Evolutionary conservation across 352 stramenopile genomes (phyloP).

Genomic region (Achlya hypogyna): DNA sequence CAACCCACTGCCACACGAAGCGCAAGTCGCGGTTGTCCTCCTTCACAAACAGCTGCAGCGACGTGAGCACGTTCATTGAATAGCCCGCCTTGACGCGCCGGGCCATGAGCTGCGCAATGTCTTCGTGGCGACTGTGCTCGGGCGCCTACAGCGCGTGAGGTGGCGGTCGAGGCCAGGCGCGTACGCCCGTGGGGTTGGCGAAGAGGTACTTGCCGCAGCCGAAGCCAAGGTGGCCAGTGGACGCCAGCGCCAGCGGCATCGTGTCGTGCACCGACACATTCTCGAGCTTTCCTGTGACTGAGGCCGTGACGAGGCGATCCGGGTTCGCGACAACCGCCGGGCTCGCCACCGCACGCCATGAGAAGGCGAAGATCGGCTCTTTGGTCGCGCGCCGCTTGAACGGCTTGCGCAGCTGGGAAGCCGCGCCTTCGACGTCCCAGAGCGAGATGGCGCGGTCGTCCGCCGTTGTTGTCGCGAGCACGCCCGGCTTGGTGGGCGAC

Average conservation of each 20-base stretch:
- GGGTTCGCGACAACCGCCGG: slow-evolving; percentile 53
- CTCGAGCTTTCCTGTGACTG: slow-evolving; percentile 62
- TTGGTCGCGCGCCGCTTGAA: slow-evolving; percentile 20
- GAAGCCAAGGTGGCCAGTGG: slow-evolving; percentile 58
- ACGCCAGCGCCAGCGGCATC: slow-evolving; percentile 72
- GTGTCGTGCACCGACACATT: slow-evolving; percentile 83
- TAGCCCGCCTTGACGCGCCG: slow-evolving; percentile 65
- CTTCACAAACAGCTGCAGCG: slow-evolving; percentile 53
- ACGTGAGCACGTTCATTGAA: slow-evolving; percentile 66
- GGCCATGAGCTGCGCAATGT: slow-evolving; percentile 73
- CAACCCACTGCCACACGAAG: slow-evolving; percentile 73
- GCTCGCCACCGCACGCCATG: slow-evolving; percentile 54
- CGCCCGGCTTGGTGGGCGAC: slow-evolving; percentile 71
- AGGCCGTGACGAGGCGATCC: slow-evolving; percentile 70
- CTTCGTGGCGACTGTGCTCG: slow-evolving; percentile 23
- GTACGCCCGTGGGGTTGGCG: slow-evolving; percentile 25
- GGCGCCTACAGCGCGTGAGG: background rate
- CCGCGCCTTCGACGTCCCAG: slow-evolving; percentile 59
- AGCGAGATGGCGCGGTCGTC: slow-evolving; percentile 80
- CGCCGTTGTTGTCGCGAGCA: slow-evolving; percentile 61
- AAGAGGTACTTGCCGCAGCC: slow-evolving; percentile 67
- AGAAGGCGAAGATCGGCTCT: slow-evolving; percentile 37
- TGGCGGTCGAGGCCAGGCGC: background rate
- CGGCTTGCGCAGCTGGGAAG: slow-evolving; percentile 16
- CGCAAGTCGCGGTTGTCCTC: slow-evolving; percentile 41